Evolutionary conservation across 306 rosid genomes (phyloP).

Genomic region (Corylus americana): DNA sequence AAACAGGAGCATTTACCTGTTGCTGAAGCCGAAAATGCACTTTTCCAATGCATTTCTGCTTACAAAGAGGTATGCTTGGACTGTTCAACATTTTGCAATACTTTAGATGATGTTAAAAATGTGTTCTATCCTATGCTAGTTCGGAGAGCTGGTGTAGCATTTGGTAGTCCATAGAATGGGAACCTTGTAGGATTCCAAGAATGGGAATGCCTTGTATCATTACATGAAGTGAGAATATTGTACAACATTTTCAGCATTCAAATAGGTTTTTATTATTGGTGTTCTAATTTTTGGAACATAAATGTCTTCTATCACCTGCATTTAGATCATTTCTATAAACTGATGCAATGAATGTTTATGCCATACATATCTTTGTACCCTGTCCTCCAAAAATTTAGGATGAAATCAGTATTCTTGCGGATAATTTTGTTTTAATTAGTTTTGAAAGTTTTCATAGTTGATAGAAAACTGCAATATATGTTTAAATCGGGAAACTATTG

Average conservation of each 20-base stretch:
- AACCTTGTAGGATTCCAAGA: not conserved
- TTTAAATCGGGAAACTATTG: not conserved
- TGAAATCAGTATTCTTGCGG: not conserved
- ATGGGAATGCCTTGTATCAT: not conserved
- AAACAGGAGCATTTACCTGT: constrained; percentile 41
- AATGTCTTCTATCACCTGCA: not conserved
- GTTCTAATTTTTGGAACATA: not conserved
- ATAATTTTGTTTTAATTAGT: not conserved
- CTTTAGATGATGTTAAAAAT: not conserved
- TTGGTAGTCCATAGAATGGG: not conserved
- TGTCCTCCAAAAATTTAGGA: not conserved
- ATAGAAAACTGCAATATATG: not conserved
- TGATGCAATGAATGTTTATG: not conserved
- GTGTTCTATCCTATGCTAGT: not conserved
- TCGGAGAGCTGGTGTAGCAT: not conserved
- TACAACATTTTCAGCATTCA: not conserved
- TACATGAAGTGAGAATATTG: not conserved
- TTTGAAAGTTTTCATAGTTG: not conserved
- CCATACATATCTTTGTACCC: not conserved
- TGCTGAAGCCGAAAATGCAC: constrained; percentile 51
- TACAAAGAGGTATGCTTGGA: constrained; percentile 58
- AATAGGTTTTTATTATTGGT: not conserved
- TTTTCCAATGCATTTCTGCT: constrained; percentile 60
- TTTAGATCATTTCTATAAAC: not conserved
- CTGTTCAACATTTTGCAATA: not conserved